A percentile compares a stretch with the other conserved stretches of the same genome.
Conservation (phyloP, 106 monocot genomes). For the Narthecium ossifragum region DNA sequence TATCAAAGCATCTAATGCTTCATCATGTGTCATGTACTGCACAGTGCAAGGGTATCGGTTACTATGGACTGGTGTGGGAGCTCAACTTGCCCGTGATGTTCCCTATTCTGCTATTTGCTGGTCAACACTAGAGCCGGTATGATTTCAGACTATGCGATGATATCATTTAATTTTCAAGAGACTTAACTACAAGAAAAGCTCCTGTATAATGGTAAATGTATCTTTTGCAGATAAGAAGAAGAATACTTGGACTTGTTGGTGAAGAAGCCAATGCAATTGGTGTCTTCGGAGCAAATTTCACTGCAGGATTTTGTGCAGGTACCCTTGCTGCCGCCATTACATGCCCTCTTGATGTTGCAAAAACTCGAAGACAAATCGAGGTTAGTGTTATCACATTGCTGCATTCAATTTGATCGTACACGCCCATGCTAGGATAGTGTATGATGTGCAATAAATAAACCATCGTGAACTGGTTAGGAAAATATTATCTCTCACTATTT, state of each 20-base stretch:
- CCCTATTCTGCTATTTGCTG: constrained; percentile 95
- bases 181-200: too few species aligned
- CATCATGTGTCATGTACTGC: not conserved
- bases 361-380: constrained; percentile 94
- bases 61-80: constrained; percentile 91
- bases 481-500: not conserved
- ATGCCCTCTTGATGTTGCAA: constrained; percentile 95
- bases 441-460: too few species aligned
- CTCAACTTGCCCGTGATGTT: constrained; percentile 94
- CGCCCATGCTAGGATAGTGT: too few species aligned
- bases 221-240: constrained; percentile 61
- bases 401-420: too few species aligned
- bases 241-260: constrained; percentile 43
- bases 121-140: constrained; percentile 89
- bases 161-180: too few species aligned
- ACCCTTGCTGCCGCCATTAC: constrained; percentile 85
- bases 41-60: constrained; percentile 66
- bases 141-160: too few species aligned
- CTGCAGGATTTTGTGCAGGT: constrained; percentile 85
- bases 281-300: constrained; percentile 75
- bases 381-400: too few species aligned
- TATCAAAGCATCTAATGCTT: too few species aligned
- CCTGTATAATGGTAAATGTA: too few species aligned
- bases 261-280: constrained; percentile 63
- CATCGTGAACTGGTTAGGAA: too few species aligned